A percentile compares a stretch with the other conserved stretches of the same genome.
These are phyloP conservation scores for Lichtheimia ornata DNA, from an alignment of 371 early-diverging fungal species.

Conservation along the genomic window DNA sequence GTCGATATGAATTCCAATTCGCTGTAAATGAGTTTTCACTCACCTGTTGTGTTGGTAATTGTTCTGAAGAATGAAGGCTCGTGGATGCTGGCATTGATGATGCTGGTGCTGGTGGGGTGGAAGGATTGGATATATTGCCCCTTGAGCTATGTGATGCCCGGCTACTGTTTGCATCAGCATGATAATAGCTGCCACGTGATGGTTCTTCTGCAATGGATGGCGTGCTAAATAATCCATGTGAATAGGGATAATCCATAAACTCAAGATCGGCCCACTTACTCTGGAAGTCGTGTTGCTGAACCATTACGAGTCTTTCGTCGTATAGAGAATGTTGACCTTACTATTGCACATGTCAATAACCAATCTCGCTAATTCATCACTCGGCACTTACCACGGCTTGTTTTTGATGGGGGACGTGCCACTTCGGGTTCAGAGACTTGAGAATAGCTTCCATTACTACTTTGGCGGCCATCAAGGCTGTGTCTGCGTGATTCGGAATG, in stretches of 20 bases:
- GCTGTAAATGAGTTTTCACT: too few relatives aligned
- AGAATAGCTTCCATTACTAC: neutral
- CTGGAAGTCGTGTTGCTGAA: slow-evolving; percentile 15
- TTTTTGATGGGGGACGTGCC: neutral
- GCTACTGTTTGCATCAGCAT: slow-evolving; percentile 3
- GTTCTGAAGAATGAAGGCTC: slow-evolving; percentile 1
- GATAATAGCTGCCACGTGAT: neutral
- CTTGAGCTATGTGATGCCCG: neutral
- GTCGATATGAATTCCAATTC: too few relatives aligned
- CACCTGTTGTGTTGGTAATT: too few relatives aligned
- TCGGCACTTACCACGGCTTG: neutral
- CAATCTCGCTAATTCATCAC: neutral
- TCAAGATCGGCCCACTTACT: slow-evolving; percentile 4
- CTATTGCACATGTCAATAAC: neutral
- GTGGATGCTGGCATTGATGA: neutral
- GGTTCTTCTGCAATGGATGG: slow-evolving; percentile 2
- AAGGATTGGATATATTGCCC: neutral
- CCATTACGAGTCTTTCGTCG: slow-evolving; percentile 18
- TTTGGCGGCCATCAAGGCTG: slow-evolving; percentile 10
- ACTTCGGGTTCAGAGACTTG: neutral
- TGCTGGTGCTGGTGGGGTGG: neutral
- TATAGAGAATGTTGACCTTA: slow-evolving; percentile 14
- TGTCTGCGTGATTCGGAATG: slow-evolving; percentile 1
- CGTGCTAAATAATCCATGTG: neutral
- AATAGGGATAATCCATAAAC: neutral